phyloP scores from a whole-genome alignment of 768 basidiomycete genomes.

The Suillus bovinus region DNA sequence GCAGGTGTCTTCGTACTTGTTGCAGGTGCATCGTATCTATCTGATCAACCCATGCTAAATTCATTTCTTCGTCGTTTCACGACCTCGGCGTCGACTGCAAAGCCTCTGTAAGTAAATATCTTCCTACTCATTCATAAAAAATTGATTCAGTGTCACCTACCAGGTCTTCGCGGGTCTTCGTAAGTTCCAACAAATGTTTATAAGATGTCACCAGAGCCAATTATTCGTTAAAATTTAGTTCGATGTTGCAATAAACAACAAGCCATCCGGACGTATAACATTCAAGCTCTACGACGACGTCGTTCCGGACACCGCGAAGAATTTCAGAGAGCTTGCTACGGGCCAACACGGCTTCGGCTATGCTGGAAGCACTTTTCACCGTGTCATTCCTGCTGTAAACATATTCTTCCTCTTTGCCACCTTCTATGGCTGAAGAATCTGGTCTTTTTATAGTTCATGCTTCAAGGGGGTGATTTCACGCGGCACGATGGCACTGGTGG shows the following conservation, averaged over 20 bases:
- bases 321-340: conserved; percentile 81
- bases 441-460: conserved; percentile 58
- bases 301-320: conserved; percentile 78
- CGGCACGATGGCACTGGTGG: conserved; percentile 75
- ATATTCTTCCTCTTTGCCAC: background rate
- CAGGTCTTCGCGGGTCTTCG: conserved; percentile 33
- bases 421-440: background rate
- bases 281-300: conserved; percentile 84
- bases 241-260: conserved; percentile 59
- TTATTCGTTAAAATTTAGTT: conserved; percentile 43
- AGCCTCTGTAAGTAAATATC: background rate
- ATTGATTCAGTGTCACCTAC: background rate
- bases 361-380: conserved; percentile 66
- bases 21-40: conserved; percentile 5
- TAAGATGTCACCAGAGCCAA: background rate
- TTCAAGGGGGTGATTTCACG: conserved; percentile 89
- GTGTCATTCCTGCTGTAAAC: conserved; percentile 62
- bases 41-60: conserved; percentile 1
- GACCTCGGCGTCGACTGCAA: conserved; percentile 2
- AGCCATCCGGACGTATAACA: conserved; percentile 67
- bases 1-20: conserved; percentile 2
- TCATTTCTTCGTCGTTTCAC: conserved; percentile 7
- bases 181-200: conserved; percentile 6
- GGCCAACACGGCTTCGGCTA: conserved; percentile 74
- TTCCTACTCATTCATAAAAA: background rate